These are phyloP conservation scores for Biscogniauxia sp. DNA, from an alignment of 2,329 filamentous ascomycete genomes.

Conservation along the genomic window DNA sequence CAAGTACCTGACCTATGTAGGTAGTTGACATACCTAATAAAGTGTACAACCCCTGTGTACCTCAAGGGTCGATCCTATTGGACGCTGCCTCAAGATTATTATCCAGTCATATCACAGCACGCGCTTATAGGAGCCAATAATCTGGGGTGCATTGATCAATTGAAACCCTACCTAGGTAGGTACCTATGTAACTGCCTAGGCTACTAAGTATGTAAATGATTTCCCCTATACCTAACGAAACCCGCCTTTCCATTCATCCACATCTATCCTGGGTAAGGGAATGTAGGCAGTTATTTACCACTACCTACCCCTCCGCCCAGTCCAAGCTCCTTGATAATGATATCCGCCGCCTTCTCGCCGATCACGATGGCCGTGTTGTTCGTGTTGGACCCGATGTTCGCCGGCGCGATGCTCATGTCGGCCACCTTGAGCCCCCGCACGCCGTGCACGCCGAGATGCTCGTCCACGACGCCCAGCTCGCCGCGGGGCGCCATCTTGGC, in stretches of 20 bases:
- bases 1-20: neutral
- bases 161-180: no score
- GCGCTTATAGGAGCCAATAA: no score
- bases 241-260: no score
- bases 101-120: no score
- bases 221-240: no score
- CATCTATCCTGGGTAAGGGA: no score
- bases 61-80: neutral
- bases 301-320: slow-evolving; percentile 3
- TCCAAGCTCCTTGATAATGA: slow-evolving; percentile 38
- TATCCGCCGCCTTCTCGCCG: slow-evolving; percentile 46
- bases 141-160: no score
- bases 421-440: slow-evolving; percentile 39
- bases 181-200: no score
- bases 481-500: slow-evolving; percentile 41
- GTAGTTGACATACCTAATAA: no score
- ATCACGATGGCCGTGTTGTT: slow-evolving; percentile 47
- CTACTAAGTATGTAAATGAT: no score
- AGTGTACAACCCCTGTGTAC: neutral
- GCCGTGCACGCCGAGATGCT: slow-evolving; percentile 40
- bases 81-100: neutral
- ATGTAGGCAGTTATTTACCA: neutral
- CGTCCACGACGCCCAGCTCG: slow-evolving; percentile 41
- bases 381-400: slow-evolving; percentile 44
- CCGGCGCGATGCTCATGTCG: slow-evolving; percentile 34